Base-by-base conservation (phyloP, 108 stramenopile species). In the Schizochytrium sp. region DNA sequence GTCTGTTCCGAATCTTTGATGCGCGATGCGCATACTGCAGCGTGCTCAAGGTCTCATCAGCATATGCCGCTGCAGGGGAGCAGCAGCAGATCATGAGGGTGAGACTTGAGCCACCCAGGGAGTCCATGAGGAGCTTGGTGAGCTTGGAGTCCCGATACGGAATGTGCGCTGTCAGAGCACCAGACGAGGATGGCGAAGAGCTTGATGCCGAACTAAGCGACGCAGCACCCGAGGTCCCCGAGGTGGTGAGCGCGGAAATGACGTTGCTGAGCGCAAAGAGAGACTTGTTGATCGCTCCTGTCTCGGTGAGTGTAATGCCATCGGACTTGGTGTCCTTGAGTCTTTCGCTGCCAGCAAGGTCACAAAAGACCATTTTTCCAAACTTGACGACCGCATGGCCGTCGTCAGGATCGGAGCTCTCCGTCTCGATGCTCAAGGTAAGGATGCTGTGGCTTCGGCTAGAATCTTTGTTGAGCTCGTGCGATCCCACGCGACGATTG, bases 101-200 rank as follows among this genome's bases (percentile, higher is more conserved):
- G 6, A 91, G 60, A 51, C 72, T 90, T 21, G 89, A 57, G 8
- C 93, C 93, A 4, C 92, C 92, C 12, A 93, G 91, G 45, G 90
- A 89, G 51, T 92, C 92, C 91, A 91, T 92, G 58, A 92, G 57
- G 41, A 93, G 91, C 89, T 92, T 92, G 16, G 92, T 93, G 53
- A 93, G 92, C 29, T 92, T 93, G 2, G 92, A 93, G 69, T 93
- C 92, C 23, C 92, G 91, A 88, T 92, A 92, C 29, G 92, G 92
- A 4, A 93, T 59, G 47, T 88, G 60, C 23, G 12, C 57, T n/a
- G 29, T n/a, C 41, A 23, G 5, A 23, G 41, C 63, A 4, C 21
- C 63, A 8, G 25, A 69, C 18, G 12, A 23, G 5, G 21, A 43
- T 12, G 19, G 16, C 57, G 29, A 18, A 25, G 12, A 14, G 58